Conservation (phyloP, 352 stramenopile genomes). For the Lagenidium giganteum region DNA sequence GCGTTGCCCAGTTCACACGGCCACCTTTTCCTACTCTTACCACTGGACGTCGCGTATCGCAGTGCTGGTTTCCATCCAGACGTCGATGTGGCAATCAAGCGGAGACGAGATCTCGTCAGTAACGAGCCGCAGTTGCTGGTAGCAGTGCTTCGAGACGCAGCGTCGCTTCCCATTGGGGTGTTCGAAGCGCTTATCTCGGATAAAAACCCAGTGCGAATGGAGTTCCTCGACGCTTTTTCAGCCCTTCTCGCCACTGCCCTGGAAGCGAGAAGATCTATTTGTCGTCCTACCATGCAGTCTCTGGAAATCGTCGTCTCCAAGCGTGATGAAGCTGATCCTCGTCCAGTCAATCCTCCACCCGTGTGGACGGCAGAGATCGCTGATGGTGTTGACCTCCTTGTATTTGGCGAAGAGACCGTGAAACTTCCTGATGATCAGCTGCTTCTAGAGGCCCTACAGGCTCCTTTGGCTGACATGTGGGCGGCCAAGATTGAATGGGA, state of each 20-base stretch:
- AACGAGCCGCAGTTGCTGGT: slow-evolving; percentile 10
- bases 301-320: background rate
- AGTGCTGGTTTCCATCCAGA: slow-evolving; percentile 12
- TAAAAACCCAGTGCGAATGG: slow-evolving; percentile 6
- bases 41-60: slow-evolving; percentile 3
- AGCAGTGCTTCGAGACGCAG: slow-evolving; percentile 8
- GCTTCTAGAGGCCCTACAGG: slow-evolving; percentile 3
- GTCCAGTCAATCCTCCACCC: too few species aligned
- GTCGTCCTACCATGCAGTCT: slow-evolving; percentile 3
- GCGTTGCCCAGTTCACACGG: slow-evolving; percentile 10
- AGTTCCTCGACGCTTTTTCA: slow-evolving; percentile 18
- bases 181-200: slow-evolving; percentile 11
- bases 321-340: too few species aligned
- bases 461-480: slow-evolving; percentile 8
- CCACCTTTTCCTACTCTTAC: slow-evolving; percentile 8
- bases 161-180: slow-evolving; percentile 3
- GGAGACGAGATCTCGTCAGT: slow-evolving; percentile 3
- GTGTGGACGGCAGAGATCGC: slow-evolving; percentile 4
- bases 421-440: slow-evolving; percentile 8
- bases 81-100: slow-evolving; percentile 13
- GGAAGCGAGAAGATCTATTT: slow-evolving; percentile 10
- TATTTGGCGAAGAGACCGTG: slow-evolving; percentile 1
- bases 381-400: slow-evolving; percentile 5
- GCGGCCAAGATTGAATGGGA: slow-evolving; percentile 2
- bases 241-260: slow-evolving; percentile 13